phyloP scores from a whole-genome alignment of 1,139 yeast species.

The Maudiozyma humilis region DNA sequence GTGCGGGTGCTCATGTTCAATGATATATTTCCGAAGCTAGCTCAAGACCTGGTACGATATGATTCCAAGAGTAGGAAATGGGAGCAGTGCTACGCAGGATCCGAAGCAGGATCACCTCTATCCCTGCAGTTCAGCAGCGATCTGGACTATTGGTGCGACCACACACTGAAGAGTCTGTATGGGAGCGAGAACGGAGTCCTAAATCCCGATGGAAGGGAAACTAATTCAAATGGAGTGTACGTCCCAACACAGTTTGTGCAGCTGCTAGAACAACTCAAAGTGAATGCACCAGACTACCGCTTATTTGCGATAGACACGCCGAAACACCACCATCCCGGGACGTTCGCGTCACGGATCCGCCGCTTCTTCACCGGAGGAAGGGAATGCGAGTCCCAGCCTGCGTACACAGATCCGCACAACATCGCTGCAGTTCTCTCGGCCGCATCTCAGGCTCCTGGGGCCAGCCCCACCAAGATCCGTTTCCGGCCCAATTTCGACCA shows the following conservation, averaged over 20 bases:
- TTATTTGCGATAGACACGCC: conserved; percentile 24
- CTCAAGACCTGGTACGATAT: conserved; percentile 24
- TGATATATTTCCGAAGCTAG: conserved; percentile 22
- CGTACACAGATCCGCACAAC: conserved; percentile 1
- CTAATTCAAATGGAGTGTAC: conserved; percentile 9
- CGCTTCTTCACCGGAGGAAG: too few relatives aligned
- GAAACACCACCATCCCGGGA: conserved; percentile 10
- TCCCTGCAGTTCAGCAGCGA: conserved; percentile 10
- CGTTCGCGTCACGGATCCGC: conserved; percentile 8
- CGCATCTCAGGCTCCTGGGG: neutral
- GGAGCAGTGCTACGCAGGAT: conserved; percentile 20
- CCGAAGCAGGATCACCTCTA: conserved; percentile 2
- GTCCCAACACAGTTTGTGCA: conserved; percentile 27
- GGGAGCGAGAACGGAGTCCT: neutral
- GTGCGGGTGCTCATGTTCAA: conserved; percentile 24
- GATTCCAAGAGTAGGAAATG: conserved; percentile 10
- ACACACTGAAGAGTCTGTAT: conserved; percentile 10
- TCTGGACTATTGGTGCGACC: conserved; percentile 23
- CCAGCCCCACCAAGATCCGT: neutral
- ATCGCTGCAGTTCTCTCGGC: neutral
- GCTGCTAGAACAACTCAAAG: conserved; percentile 18
- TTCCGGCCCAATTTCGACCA: conserved; percentile 22
- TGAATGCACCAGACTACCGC: conserved; percentile 23
- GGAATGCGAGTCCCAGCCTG: too few relatives aligned
- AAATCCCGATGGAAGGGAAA: conserved; percentile 1